A percentile compares a stretch with the other conserved stretches of the same genome.
Conservation (phyloP, 495 filamentous ascomycete genomes). For the Thermochaetoides thermophila region DNA sequence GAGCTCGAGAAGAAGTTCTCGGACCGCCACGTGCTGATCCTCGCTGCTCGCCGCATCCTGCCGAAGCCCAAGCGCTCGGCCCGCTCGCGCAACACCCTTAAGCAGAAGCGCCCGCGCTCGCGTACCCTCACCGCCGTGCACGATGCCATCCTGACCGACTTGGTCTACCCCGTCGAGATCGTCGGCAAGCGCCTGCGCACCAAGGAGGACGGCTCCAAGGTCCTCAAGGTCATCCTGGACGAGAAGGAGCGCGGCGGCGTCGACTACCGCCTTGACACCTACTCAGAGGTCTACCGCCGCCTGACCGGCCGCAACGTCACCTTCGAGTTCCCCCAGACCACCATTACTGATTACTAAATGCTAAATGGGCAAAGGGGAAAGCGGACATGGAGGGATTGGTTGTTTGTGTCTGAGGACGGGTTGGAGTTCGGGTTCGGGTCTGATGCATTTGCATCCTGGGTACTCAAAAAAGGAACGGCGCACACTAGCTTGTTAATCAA, state of each 20-base stretch:
- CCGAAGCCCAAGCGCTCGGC: conserved; percentile 91
- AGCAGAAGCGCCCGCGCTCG: conserved; percentile 94
- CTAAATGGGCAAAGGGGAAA: conserved; percentile 1
- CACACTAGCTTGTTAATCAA: conserved; percentile 26
- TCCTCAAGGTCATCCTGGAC: conserved; percentile 94
- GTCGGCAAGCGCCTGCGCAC: conserved; percentile 95
- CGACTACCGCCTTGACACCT: conserved; percentile 97
- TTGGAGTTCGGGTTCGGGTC: conserved; percentile 19
- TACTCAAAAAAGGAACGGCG: conserved; percentile 26
- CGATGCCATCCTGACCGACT: conserved; percentile 87
- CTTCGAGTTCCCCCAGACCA: conserved; percentile 93
- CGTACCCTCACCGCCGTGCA: conserved; percentile 95
- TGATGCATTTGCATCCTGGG: conserved; percentile 16
- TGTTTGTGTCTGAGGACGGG: conserved; percentile 12
- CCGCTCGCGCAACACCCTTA: conserved; percentile 83
- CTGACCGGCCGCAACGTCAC: conserved; percentile 84
- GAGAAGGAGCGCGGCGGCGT: conserved; percentile 99
- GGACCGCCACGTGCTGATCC: conserved; percentile 97
- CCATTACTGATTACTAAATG: conserved; percentile 58
- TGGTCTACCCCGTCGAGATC: conserved; percentile 99
- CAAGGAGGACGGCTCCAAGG: conserved; percentile 93
- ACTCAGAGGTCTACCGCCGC: conserved; percentile 94
- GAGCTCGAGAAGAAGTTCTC: conserved; percentile 99
- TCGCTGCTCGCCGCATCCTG: conserved; percentile 96
- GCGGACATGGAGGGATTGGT: conserved; percentile 9